Percentiles rank a stretch among this genome's conserved stretches.
Evolutionary conservation across 805 yeast species (phyloP).

Genomic region (Pichia occidentalis): DNA sequence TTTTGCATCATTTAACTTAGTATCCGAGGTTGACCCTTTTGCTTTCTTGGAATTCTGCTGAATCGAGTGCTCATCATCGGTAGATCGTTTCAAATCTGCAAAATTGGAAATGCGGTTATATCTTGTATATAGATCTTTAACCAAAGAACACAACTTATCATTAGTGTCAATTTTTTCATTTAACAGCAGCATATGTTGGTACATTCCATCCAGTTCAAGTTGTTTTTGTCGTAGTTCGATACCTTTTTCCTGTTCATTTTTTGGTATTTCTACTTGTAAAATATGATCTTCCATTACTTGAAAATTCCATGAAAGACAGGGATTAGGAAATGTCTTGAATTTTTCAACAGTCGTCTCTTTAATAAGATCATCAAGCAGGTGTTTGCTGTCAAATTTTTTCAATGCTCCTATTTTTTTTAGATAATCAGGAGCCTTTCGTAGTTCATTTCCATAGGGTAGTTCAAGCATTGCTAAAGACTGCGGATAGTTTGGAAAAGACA

Average conservation of each 20-base stretch:
- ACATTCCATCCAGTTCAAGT: constrained; percentile 20
- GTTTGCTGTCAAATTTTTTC: constrained; percentile 13
- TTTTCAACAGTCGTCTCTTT: constrained; percentile 19
- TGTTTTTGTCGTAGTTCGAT: constrained; percentile 16
- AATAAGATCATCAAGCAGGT: constrained; percentile 20
- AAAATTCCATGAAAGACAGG: constrained; percentile 61
- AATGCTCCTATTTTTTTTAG: constrained; percentile 21
- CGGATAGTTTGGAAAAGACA: constrained; percentile 33
- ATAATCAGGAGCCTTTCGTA: constrained; percentile 54
- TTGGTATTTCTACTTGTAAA: constrained; percentile 38
- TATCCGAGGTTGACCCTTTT: not conserved
- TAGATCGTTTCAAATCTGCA: constrained; percentile 6
- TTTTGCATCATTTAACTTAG: constrained; percentile 1
- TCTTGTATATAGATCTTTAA: constrained; percentile 18
- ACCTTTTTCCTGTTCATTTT: constrained; percentile 9
- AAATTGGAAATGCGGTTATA: constrained; percentile 22
- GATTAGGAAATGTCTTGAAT: constrained; percentile 43
- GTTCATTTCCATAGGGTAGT: constrained; percentile 70
- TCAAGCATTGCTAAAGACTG: constrained; percentile 68
- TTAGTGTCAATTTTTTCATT: constrained; percentile 12
- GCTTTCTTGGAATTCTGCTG: not conserved
- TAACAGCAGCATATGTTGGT: constrained; percentile 12
- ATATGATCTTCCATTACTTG: constrained; percentile 57
- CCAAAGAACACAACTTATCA: constrained; percentile 1
- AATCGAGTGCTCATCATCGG: constrained; percentile 1